These are phyloP conservation scores for Xylaria flabelliformis DNA, from an alignment of 495 filamentous ascomycete genomes.

Conservation along the genomic window DNA sequence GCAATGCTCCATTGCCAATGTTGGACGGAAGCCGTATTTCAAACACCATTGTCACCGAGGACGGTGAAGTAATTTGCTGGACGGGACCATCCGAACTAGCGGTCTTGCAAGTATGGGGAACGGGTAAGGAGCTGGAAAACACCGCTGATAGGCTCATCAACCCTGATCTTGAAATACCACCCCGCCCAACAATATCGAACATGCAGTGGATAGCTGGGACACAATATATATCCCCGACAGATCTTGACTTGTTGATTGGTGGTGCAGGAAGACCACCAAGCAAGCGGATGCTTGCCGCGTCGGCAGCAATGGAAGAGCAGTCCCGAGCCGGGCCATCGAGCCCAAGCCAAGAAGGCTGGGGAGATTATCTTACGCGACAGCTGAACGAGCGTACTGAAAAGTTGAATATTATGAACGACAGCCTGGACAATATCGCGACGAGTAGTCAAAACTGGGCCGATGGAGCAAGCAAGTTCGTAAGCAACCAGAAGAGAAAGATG, in stretches of 20 bases:
- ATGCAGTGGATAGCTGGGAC: conserved; percentile 96
- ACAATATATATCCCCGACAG: conserved; percentile 85
- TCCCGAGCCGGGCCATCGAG: conserved; percentile 51
- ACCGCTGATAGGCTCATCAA: conserved; percentile 80
- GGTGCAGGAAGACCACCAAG: conserved; percentile 86
- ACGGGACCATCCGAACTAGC: conserved; percentile 86
- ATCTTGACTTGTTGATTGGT: conserved; percentile 90
- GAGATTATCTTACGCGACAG: conserved; percentile 75
- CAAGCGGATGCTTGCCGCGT: conserved; percentile 67
- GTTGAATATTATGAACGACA: conserved; percentile 80
- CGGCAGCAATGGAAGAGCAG: conserved; percentile 51
- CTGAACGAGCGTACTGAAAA: conserved; percentile 90
- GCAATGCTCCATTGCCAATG: conserved; percentile 64
- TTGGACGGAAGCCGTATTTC: conserved; percentile 76
- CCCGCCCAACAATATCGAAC: conserved; percentile 93
- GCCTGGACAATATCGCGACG: conserved; percentile 79
- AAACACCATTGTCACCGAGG: conserved; percentile 70
- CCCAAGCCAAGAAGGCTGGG: conserved; percentile 63
- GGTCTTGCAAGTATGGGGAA: conserved; percentile 80
- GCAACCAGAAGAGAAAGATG: conserved; percentile 81
- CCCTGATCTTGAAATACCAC: conserved; percentile 69
- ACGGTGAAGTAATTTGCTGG: conserved; percentile 86
- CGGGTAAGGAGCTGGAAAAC: conserved; percentile 60
- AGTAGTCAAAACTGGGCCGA: conserved; percentile 81
- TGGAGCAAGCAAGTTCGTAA: conserved; percentile 85